These are phyloP conservation scores for Talaromyces liani DNA, from an alignment of 495 filamentous ascomycete genomes.

Conservation along the genomic window DNA sequence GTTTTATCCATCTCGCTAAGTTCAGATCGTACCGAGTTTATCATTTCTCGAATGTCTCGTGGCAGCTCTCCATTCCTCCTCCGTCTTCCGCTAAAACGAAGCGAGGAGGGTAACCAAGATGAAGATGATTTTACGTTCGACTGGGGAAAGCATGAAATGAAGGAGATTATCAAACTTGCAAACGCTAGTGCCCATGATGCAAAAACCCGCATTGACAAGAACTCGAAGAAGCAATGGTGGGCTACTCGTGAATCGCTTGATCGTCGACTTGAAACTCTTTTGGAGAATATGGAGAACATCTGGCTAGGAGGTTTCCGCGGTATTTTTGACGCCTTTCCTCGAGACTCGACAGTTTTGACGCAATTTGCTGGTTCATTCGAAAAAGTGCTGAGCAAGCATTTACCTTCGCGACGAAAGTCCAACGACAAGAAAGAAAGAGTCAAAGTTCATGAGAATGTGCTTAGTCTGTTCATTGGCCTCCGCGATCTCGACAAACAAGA, in stretches of 20 bases:
- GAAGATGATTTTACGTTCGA: constrained; percentile 79
- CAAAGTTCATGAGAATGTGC: constrained; percentile 64
- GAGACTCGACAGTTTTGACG: constrained; percentile 52
- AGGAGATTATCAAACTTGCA: constrained; percentile 69
- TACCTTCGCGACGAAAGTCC: constrained; percentile 77
- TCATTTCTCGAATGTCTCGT: constrained; percentile 67
- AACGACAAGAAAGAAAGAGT: constrained; percentile 43
- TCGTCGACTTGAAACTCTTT: constrained; percentile 62
- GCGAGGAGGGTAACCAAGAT: constrained; percentile 71
- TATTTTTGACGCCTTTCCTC: constrained; percentile 69
- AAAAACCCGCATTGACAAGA: constrained; percentile 48
- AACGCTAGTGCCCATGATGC: constrained; percentile 77
- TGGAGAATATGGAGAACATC: constrained; percentile 78
- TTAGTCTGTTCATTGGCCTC: constrained; percentile 83
- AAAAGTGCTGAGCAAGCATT: constrained; percentile 72
- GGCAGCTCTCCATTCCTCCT: constrained; percentile 74
- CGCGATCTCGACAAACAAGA: constrained; percentile 60
- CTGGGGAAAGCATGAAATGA: constrained; percentile 66
- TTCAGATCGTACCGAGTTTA: constrained; percentile 72
- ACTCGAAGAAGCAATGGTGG: constrained; percentile 80
- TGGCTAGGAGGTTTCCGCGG: constrained; percentile 95
- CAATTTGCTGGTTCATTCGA: constrained; percentile 73
- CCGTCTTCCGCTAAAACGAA: constrained; percentile 72
- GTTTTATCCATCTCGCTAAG: constrained; percentile 79
- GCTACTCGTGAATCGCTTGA: constrained; percentile 73